Conservation (phyloP, 768 basidiomycete genomes). For the Tephrocybe rancida region DNA sequence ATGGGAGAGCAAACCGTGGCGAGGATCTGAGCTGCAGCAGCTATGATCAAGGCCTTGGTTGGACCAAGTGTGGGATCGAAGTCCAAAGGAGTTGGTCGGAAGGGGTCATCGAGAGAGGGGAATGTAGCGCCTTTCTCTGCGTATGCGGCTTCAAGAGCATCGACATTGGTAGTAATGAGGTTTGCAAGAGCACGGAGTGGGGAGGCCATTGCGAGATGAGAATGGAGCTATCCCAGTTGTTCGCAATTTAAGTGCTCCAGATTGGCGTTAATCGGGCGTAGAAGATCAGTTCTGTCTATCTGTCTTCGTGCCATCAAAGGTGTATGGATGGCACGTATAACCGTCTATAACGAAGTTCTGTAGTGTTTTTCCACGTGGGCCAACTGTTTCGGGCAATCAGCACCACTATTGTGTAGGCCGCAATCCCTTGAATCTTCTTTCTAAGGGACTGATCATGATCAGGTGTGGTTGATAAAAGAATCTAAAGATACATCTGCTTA, state of each 20-base stretch:
- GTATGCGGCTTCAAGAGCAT: conserved; percentile 23
- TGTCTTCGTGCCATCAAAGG: too few species aligned
- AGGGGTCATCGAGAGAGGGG: conserved; percentile 27
- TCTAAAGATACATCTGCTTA: too few species aligned
- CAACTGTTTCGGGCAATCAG: too few species aligned
- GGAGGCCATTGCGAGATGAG: conserved; percentile 4
- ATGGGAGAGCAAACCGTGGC: conserved; percentile 20
- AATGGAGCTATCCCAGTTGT: neutral
- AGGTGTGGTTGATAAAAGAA: too few species aligned
- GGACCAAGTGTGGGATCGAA: conserved; percentile 13
- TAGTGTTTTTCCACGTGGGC: too few species aligned
- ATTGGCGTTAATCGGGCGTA: neutral
- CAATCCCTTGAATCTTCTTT: too few species aligned
- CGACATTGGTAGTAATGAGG: conserved; percentile 22
- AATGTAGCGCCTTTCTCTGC: conserved; percentile 20
- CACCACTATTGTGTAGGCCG: too few species aligned
- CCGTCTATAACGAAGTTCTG: too few species aligned
- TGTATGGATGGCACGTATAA: too few species aligned
- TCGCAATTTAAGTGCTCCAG: neutral
- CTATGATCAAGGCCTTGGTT: conserved; percentile 19
- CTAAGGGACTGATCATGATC: too few species aligned
- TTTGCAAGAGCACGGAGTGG: conserved; percentile 18
- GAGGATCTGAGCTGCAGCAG: conserved; percentile 30
- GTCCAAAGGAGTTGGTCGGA: conserved; percentile 22
- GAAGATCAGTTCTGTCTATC: too few species aligned